phyloP scores from a whole-genome alignment of 257 asterid genomes.

The Gynochthodes officinalis region DNA sequence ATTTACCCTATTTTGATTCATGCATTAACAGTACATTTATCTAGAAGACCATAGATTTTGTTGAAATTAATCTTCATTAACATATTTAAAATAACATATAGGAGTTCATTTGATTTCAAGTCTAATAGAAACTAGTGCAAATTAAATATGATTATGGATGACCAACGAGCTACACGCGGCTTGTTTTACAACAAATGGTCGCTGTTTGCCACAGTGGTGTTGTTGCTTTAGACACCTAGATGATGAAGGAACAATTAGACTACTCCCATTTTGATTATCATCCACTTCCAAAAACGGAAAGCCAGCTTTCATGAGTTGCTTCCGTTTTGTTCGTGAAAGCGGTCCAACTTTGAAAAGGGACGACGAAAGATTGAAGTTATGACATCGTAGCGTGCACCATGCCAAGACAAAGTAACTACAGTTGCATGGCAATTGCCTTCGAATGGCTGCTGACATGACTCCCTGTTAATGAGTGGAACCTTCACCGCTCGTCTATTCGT shows the following conservation, averaged over 20 bases:
- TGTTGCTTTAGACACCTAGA: slow-evolving; percentile 17
- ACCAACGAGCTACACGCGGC: slow-evolving; percentile 4
- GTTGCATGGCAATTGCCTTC: not conserved
- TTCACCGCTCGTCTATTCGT: not conserved
- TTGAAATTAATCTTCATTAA: too few relatives aligned
- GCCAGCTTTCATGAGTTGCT: slow-evolving; percentile 8
- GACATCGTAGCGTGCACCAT: not conserved
- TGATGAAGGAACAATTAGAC: slow-evolving; percentile 13
- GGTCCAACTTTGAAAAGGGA: slow-evolving; percentile 24
- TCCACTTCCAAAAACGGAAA: slow-evolving; percentile 18
- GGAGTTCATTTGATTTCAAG: too few relatives aligned
- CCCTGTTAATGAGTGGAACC: too few relatives aligned
- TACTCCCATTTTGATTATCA: slow-evolving; percentile 12
- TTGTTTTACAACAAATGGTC: not conserved
- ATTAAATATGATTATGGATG: too few relatives aligned
- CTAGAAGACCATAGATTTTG: too few relatives aligned
- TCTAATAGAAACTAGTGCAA: too few relatives aligned
- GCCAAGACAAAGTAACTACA: not conserved
- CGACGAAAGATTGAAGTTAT: slow-evolving; percentile 11
- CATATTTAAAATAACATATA: too few relatives aligned
- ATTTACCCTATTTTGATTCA: too few relatives aligned
- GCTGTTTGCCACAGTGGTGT: slow-evolving; percentile 46
- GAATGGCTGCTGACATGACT: not conserved
- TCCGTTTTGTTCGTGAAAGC: slow-evolving; percentile 21
- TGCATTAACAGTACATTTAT: too few relatives aligned